Conservation (phyloP, 2,329 filamentous ascomycete genomes). For the Claviceps pusilla region DNA sequence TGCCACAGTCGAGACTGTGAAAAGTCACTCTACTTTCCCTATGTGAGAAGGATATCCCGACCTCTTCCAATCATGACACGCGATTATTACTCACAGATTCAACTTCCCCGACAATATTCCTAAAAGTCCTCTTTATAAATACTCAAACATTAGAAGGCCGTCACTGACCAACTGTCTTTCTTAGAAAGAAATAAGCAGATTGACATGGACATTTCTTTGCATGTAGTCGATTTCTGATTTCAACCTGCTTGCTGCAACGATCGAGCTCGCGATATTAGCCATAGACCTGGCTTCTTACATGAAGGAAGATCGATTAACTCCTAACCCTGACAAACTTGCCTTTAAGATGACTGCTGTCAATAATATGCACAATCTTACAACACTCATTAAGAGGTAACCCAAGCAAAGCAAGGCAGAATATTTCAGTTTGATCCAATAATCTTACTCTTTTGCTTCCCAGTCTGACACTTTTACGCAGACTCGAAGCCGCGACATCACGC, state of each 20-base stretch:
- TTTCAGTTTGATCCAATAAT: neutral
- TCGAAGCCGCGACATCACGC: conserved; percentile 90
- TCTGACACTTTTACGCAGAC: conserved; percentile 35
- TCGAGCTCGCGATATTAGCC: neutral
- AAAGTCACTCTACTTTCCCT: too few species aligned
- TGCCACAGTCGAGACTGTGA: too few species aligned
- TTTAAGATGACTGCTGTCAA: conserved; percentile 52
- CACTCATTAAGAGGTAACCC: conserved; percentile 84
- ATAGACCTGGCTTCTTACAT: neutral
- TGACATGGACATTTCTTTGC: neutral
- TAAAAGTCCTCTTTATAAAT: too few species aligned
- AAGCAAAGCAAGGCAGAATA: neutral
- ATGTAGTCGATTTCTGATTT: neutral
- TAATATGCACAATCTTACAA: conserved; percentile 93
- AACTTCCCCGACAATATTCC: too few species aligned
- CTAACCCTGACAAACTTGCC: neutral
- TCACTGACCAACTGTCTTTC: too few species aligned
- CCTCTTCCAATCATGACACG: too few species aligned
- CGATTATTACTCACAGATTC: too few species aligned
- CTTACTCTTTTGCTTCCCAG: neutral
- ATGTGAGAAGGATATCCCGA: too few species aligned
- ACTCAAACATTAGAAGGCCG: too few species aligned
- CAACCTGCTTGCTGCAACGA: neutral
- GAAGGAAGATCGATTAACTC: neutral
- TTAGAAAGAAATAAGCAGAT: too few species aligned